phyloP scores from a whole-genome alignment of 257 asterid genomes.

The Mitragyna speciosa region DNA sequence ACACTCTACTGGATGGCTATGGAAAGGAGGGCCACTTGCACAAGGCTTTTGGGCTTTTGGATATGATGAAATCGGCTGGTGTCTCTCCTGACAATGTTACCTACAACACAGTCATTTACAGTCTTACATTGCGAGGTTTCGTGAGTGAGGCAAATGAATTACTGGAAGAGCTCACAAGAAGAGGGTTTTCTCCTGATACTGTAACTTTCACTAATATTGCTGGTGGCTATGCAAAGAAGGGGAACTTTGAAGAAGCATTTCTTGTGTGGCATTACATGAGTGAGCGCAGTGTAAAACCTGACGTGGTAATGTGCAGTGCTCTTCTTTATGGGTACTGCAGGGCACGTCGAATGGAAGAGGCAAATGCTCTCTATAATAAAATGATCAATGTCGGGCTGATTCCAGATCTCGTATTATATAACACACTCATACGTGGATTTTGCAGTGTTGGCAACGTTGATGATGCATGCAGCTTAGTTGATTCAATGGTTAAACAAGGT shows the following conservation, averaged over 20 bases:
- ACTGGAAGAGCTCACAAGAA: conserved; percentile 22
- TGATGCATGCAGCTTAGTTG: conserved; percentile 17
- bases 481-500: conserved; percentile 24
- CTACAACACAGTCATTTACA: conserved; percentile 28
- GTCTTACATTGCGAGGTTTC: conserved; percentile 24
- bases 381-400: conserved; percentile 23
- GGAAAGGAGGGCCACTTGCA: conserved; percentile 26
- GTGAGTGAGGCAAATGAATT: conserved; percentile 25
- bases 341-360: conserved; percentile 22
- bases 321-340: conserved; percentile 24
- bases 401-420: conserved; percentile 30
- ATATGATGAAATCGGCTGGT: conserved; percentile 27
- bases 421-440: conserved; percentile 34
- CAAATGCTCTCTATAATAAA: conserved; percentile 21
- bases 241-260: conserved; percentile 28
- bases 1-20: conserved; percentile 28
- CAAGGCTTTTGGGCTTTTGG: conserved; percentile 27
- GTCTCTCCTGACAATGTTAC: conserved; percentile 24
- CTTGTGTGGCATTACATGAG: conserved; percentile 23
- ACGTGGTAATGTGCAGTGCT: conserved; percentile 28
- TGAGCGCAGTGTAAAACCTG: conserved; percentile 25
- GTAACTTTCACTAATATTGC: conserved; percentile 26
- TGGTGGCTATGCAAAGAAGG: conserved; percentile 25
- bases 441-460: conserved; percentile 20
- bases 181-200: conserved; percentile 34